These are phyloP conservation scores for Zalaria sp. DNA, from an alignment of 2,329 filamentous ascomycete genomes.

Conservation along the genomic window DNA sequence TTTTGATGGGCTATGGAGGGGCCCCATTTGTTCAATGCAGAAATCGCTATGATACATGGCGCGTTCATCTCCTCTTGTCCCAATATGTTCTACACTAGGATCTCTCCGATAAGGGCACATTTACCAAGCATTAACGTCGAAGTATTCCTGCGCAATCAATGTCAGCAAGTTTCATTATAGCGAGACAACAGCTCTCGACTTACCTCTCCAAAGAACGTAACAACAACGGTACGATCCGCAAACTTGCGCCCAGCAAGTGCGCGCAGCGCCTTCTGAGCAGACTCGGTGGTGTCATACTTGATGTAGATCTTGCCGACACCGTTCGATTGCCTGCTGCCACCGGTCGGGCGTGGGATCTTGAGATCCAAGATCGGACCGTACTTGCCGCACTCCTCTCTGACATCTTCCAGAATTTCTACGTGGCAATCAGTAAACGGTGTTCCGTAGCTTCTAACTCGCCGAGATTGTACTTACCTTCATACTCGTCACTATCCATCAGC, in stretches of 20 bases:
- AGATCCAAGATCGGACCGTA: constrained; percentile 75
- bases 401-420: constrained; percentile 89
- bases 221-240: constrained; percentile 87
- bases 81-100: background rate
- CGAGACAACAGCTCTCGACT: constrained; percentile 11
- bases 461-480: constrained; percentile 54
- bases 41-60: background rate
- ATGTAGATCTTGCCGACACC: constrained; percentile 97
- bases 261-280: constrained; percentile 70
- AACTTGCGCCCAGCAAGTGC: constrained; percentile 94
- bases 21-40: background rate
- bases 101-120: constrained; percentile 1
- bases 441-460: no score
- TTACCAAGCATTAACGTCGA: constrained; percentile 82
- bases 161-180: constrained; percentile 19
- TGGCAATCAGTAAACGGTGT: constrained; percentile 17
- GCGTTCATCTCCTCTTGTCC: background rate
- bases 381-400: constrained; percentile 84
- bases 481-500: constrained; percentile 84
- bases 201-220: constrained; percentile 91
- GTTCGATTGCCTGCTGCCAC: constrained; percentile 67
- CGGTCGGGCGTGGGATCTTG: constrained; percentile 80
- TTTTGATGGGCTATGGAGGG: background rate
- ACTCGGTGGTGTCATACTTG: constrained; percentile 70
- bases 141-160: constrained; percentile 56